Base-by-base conservation (phyloP, 2,329 filamentous ascomycete species). In the Colletotrichum paranaense region DNA sequence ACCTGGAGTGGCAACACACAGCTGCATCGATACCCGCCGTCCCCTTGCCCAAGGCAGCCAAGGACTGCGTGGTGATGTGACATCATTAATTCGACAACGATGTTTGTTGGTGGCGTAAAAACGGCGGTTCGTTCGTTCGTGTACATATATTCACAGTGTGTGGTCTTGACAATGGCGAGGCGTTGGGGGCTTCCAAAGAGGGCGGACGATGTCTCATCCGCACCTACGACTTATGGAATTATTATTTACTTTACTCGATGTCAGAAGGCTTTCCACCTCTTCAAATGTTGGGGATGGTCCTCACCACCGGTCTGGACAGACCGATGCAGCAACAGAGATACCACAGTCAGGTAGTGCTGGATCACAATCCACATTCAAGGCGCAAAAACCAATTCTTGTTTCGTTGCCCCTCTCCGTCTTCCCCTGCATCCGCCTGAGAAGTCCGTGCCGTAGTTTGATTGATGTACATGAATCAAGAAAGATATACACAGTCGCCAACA, bases 1-100 rank as follows among this genome's bases (percentile, higher is more conserved):
- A 91, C 75, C 82, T 91, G 32, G 87, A 87, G 76, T 91, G 89
- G 89, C 83, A 86, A 74, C 89, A 91, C 75, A 84, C 84, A 7
- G 81, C 83, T 1, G 77, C 83, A 11, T 80, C 82, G 46, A 76
- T 85, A 70, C 80, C 81, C 53, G 80, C 78, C 12, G 69, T 79
- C 12, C 74, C 80, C 38, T 60, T 83, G 46, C 80, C 82, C 2
- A 76, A 79, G 38, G 75, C 77, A 56, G 76, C 80, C 52, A 79
- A 81, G 28, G 86, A 78, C 42, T 91, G 89, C 75, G 75, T 71
- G 57, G 76, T 88, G 57, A 88, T 89, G 87, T 88, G 81, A 79
- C 8, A 67, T 53, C 53, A 49, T 28, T 49, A n/a, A 42, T 62
- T 71, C 49, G n/a, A 71, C 38, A 35, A 67, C 38, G 35, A 49